phyloP scores from a whole-genome alignment of 2,329 filamentous ascomycete species.

The Penicillium brasilianum region DNA sequence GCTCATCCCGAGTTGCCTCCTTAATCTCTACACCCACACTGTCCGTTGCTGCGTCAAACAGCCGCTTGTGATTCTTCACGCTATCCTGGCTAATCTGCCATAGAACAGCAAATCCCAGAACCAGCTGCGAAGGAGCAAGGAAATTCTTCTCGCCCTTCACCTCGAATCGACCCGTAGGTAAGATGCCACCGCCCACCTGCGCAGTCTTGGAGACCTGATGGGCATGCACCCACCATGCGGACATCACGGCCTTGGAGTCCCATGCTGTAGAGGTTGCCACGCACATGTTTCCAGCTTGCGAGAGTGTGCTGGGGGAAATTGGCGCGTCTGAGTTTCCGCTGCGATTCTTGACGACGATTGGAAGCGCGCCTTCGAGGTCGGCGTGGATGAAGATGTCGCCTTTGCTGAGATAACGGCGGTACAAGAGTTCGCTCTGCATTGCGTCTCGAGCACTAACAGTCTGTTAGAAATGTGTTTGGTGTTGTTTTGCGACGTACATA shows the following conservation, averaged over 20 bases:
- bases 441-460: constrained; percentile 71
- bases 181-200: constrained; percentile 73
- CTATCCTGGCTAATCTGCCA: constrained; percentile 91
- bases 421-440: constrained; percentile 90
- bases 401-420: constrained; percentile 80
- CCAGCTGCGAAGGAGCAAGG: constrained; percentile 81
- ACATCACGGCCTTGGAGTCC: constrained; percentile 96
- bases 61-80: constrained; percentile 76
- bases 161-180: constrained; percentile 78
- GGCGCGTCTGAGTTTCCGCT: constrained; percentile 76
- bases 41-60: constrained; percentile 49
- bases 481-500: constrained; percentile 29
- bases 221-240: constrained; percentile 91
- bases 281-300: constrained; percentile 83
- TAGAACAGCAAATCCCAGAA: constrained; percentile 85
- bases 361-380: constrained; percentile 80
- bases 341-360: constrained; percentile 90
- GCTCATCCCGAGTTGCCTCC: constrained; percentile 28
- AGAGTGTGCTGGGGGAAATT: constrained; percentile 87
- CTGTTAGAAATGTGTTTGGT: constrained; percentile 17
- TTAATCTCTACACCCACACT: constrained; percentile 24
- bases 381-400: constrained; percentile 93
- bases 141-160: constrained; percentile 89
- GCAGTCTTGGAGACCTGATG: constrained; percentile 90
- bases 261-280: constrained; percentile 88